Evolutionary conservation across 2,329 filamentous ascomycete genomes (phyloP).

Genomic region (Orbilia quercus): DNA sequence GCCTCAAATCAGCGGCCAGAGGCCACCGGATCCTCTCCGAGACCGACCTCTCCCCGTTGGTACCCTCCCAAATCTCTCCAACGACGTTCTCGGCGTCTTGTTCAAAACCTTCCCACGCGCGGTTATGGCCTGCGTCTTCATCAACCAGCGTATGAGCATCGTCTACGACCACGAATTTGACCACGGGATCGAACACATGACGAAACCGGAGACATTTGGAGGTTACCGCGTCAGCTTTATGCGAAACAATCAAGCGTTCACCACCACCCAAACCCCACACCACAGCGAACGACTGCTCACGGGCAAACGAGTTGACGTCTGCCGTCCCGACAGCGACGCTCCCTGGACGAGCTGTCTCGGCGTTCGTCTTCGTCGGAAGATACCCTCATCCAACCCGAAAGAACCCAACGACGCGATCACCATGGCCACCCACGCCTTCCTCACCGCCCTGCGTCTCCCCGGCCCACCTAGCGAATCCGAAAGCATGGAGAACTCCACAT

Average conservation of each 20-base stretch:
- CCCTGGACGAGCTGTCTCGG: constrained; percentile 49
- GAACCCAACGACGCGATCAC: constrained; percentile 48
- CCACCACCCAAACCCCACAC: constrained; percentile 32
- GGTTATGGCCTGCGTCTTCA: constrained; percentile 37
- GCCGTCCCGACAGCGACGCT: constrained; percentile 23
- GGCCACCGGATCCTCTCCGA: constrained; percentile 38
- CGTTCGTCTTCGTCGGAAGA: constrained; percentile 36
- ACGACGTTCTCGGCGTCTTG: constrained; percentile 34
- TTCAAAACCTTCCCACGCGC: constrained; percentile 51
- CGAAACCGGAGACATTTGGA: constrained; percentile 53
- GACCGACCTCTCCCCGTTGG: constrained; percentile 40
- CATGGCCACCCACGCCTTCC: constrained; percentile 54
- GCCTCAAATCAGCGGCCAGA: constrained; percentile 44
- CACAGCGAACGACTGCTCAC: constrained; percentile 43
- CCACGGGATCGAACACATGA: constrained; percentile 50
- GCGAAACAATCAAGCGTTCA: constrained; percentile 43
- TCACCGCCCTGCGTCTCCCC: constrained; percentile 50
- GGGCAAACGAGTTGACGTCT: constrained; percentile 45
- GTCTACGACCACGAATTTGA: constrained; percentile 54
- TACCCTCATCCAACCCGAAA: constrained; percentile 17
- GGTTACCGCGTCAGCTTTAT: constrained; percentile 50
- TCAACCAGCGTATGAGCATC: constrained; percentile 52
- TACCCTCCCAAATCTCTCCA: constrained; percentile 31
- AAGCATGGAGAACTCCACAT: constrained; percentile 16
- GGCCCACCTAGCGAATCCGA: constrained; percentile 3